phyloP scores from a whole-genome alignment of 306 rosid species.

The Carpinus viminea region DNA sequence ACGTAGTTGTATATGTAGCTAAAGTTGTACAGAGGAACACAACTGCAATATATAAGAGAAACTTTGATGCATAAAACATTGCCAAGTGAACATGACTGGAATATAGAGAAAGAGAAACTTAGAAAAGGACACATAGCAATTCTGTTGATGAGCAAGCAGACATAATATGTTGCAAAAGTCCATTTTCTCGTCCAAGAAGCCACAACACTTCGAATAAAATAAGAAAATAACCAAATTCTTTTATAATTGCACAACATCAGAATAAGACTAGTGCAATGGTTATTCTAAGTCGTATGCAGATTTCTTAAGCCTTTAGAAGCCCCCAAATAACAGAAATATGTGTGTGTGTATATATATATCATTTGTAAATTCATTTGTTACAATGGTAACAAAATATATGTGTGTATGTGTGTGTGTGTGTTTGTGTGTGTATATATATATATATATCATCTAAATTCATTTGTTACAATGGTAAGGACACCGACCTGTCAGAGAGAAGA shows the following conservation, averaged over 20 bases:
- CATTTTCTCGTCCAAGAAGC: not conserved
- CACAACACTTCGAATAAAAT: not conserved
- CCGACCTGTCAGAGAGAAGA: constrained; percentile 91
- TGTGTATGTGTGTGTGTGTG: no score
- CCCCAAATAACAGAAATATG: not conserved
- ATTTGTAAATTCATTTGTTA: not conserved
- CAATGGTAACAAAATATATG: no score
- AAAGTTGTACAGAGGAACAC: constrained; percentile 96
- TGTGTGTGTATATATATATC: no score
- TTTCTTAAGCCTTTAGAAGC: not conserved
- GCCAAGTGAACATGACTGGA: constrained; percentile 52
- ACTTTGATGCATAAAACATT: constrained; percentile 17
- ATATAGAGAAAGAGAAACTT: not conserved
- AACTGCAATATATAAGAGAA: constrained; percentile 58
- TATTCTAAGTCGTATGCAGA: not conserved
- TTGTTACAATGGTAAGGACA: constrained; percentile 5
- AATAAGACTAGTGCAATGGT: not conserved
- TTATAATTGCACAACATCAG: not conserved
- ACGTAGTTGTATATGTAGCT: constrained; percentile 71
- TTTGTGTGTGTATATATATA: no score
- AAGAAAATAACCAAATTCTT: not conserved
- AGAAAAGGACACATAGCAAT: not conserved
- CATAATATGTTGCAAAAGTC: not conserved
- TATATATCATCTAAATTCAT: not conserved
- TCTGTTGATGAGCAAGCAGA: not conserved